Conservation (phyloP, 148 eudicot species). For the Vaccinium vitisidaea region DNA sequence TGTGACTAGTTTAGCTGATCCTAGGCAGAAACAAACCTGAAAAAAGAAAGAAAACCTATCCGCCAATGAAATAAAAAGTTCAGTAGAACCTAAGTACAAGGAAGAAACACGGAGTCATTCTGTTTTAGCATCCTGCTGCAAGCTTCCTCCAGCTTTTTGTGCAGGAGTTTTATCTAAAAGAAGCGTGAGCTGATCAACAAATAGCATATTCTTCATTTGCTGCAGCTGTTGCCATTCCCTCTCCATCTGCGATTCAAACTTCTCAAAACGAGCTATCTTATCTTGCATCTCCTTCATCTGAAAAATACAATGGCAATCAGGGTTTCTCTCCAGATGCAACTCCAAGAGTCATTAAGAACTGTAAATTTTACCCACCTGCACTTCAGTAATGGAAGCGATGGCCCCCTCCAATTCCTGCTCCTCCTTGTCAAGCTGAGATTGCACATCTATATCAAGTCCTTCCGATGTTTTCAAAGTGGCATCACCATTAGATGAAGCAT, state of each 20-base stretch:
- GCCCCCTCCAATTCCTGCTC: constrained; percentile 63
- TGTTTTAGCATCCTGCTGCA: constrained; percentile 32
- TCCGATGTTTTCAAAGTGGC: constrained; percentile 27
- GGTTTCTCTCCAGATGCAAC: neutral
- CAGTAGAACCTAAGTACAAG: neutral
- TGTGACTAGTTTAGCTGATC: neutral
- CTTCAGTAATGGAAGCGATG: constrained; percentile 52
- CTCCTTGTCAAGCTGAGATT: constrained; percentile 59
- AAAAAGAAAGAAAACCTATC: neutral
- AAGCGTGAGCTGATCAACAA: constrained; percentile 73
- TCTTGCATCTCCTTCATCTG: constrained; percentile 64
- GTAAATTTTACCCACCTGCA: constrained; percentile 49
- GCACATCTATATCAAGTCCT: constrained; percentile 51
- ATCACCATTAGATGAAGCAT: constrained; percentile 34
- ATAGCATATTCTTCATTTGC: constrained; percentile 67
- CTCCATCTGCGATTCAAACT: constrained; percentile 67
- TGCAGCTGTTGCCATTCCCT: constrained; percentile 61
- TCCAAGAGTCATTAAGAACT: neutral
- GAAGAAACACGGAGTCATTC: constrained; percentile 19
- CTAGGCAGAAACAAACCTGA: neutral
- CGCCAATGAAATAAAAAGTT: neutral
- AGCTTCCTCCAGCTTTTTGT: constrained; percentile 36
- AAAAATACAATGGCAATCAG: constrained; percentile 7
- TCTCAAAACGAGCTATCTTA: constrained; percentile 55
- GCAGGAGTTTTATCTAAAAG: constrained; percentile 43